Evolutionary conservation across 352 stramenopile species (phyloP), one percentile per base, ranked within the genome.

Genomic region (Phytophthora ramorum): DNA sequence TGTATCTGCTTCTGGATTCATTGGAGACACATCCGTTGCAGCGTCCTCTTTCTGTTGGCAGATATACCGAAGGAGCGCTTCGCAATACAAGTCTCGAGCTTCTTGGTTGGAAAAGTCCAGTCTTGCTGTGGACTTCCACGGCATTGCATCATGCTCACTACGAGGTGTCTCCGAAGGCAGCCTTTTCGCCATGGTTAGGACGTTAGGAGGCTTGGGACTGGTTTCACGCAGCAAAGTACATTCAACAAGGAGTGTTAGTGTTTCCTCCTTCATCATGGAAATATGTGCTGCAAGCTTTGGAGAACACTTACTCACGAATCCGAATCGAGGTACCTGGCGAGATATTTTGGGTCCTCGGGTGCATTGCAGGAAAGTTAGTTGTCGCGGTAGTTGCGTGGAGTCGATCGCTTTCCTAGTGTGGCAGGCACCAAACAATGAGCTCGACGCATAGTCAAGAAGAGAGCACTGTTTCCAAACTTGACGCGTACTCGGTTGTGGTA

Each of bases 281-380:
- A 46, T 43, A 43, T 7, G 14, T 17, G 16, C n/a, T 19, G 7
- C 44, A 4, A 61, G 7, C 30, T 12, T 19, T 7, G 38, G 6
- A 37, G 13, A 12, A 22, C 13, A 81, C 83, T 61, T 61, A 92
- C 83, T 81, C 86, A 12, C 79, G 83, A 60, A 92, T 92, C 54
- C 81, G 81, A 59, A 90, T 90, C n/a, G 54, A 51, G 32, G 76
- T 86, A 10, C 65, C 68, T 4, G 78, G 71, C 7, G 79, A 90
- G 48, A 92, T 93, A 53, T 79, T 83, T 43, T 89, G 79, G 2
- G 86, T 93, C 24, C 73, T 73, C n/a, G 83, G 84, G 46, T 93
- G 86, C 86, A 94, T 92, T 8, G 81, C 86, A 17, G 86, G 84
- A 40, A 93, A 94, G 53, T 92, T 92, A 14, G 86, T 94, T 22